Evolutionary conservation across 2,329 filamentous ascomycete species (phyloP).

Genomic region (Pyrenochaeta sp.): DNA sequence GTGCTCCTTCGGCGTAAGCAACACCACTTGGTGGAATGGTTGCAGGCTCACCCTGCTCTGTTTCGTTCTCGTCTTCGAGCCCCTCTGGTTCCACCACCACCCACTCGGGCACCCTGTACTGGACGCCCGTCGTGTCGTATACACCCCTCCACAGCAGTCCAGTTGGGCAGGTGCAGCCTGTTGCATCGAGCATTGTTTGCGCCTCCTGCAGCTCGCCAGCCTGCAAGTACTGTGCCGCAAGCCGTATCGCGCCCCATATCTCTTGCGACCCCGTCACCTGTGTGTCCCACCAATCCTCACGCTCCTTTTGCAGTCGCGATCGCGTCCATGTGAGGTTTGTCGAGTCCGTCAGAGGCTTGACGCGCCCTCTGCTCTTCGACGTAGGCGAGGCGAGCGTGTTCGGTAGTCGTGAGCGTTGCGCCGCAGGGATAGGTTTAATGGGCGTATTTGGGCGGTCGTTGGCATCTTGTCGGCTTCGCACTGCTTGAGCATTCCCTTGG

Average conservation of each 20-base stretch:
- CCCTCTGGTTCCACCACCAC: slow-evolving; percentile 55
- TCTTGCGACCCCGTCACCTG: slow-evolving; percentile 79
- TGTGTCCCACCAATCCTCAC: slow-evolving; percentile 89
- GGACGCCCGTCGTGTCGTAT: slow-evolving; percentile 54
- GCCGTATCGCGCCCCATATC: slow-evolving; percentile 79
- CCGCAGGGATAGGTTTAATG: slow-evolving; percentile 33
- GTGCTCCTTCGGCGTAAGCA: background rate
- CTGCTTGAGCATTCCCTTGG: slow-evolving; percentile 12
- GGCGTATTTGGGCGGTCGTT: slow-evolving; percentile 35
- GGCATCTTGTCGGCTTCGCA: slow-evolving; percentile 12
- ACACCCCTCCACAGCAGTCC: slow-evolving; percentile 53
- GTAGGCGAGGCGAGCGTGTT: slow-evolving; percentile 32
- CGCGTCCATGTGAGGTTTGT: slow-evolving; percentile 59
- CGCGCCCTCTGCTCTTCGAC: slow-evolving; percentile 23
- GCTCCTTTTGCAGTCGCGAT: slow-evolving; percentile 72
- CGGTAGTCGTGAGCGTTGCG: slow-evolving; percentile 40
- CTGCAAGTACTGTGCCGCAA: slow-evolving; percentile 74
- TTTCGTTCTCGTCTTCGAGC: slow-evolving; percentile 42
- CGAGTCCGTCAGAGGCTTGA: slow-evolving; percentile 30
- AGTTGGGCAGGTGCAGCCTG: slow-evolving; percentile 62
- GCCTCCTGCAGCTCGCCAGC: slow-evolving; percentile 61
- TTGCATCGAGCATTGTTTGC: slow-evolving; percentile 81
- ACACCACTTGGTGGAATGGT: background rate
- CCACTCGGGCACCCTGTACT: slow-evolving; percentile 57
- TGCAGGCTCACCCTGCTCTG: background rate